Percentiles rank a stretch among this genome's conserved stretches.
Conservation (phyloP, 2,329 filamentous ascomycete genomes). For the Colletotrichum eremochloae region DNA sequence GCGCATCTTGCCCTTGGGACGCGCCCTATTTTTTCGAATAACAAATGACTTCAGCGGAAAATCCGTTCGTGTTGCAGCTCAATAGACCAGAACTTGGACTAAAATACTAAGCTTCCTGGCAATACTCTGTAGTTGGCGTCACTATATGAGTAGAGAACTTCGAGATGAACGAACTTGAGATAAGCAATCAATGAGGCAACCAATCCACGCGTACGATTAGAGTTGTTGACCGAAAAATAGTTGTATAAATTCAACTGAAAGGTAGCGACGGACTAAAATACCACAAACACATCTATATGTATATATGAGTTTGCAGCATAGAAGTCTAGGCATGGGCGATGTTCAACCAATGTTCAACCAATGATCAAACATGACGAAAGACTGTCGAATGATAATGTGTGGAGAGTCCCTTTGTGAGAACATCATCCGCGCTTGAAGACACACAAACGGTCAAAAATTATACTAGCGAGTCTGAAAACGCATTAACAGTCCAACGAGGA, state of each 20-base stretch:
- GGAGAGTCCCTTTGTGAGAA: too few species aligned
- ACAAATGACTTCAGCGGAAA: background rate
- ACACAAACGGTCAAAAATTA: too few species aligned
- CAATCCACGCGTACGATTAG: too few species aligned
- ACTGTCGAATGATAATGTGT: background rate
- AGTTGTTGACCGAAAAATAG: too few species aligned
- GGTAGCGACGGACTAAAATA: background rate
- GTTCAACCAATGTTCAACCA: background rate
- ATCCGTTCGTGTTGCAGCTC: background rate
- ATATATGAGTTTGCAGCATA: background rate
- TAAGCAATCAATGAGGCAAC: background rate
- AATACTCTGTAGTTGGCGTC: background rate
- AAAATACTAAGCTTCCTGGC: background rate
- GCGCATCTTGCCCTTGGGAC: background rate
- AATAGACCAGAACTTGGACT: background rate
- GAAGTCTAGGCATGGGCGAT: background rate
- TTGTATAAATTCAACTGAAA: too few species aligned
- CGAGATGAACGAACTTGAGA: background rate
- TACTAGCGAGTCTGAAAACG: too few species aligned
- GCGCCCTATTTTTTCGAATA: background rate
- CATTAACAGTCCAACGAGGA: too few species aligned
- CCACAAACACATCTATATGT: background rate
- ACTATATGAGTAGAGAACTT: background rate
- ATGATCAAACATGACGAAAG: background rate
- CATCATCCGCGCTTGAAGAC: too few species aligned